A percentile compares a stretch with the other conserved stretches of the same genome.
These are phyloP conservation scores for Trametopsis cervina DNA, from an alignment of 768 basidiomycete species.

Conservation along the genomic window DNA sequence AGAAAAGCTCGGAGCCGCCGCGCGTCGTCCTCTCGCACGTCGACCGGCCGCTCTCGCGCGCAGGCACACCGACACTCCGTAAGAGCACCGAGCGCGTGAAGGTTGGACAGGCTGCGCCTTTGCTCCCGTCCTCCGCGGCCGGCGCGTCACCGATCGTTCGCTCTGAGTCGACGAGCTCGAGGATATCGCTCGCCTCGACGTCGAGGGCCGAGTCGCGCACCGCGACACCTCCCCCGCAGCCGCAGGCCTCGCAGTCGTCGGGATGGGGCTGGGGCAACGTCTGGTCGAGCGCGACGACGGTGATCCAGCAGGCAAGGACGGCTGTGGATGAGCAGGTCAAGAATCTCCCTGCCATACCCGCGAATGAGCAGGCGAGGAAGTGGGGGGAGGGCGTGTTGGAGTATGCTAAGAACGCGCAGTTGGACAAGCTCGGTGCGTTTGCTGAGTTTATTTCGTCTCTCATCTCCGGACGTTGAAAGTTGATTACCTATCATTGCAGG, in stretches of 20 bases:
- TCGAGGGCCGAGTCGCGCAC: constrained; percentile 15
- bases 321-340: constrained; percentile 94
- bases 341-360: constrained; percentile 47
- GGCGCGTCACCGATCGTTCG: constrained; percentile 18
- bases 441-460: neutral
- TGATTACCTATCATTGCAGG: constrained; percentile 37
- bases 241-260: constrained; percentile 20
- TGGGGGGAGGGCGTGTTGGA: constrained; percentile 83
- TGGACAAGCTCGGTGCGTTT: constrained; percentile 79
- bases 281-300: constrained; percentile 84
- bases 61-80: constrained; percentile 63
- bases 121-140: constrained; percentile 30
- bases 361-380: constrained; percentile 81
- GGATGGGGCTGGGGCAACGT: constrained; percentile 82
- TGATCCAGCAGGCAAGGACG: constrained; percentile 78
- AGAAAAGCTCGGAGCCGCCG: constrained; percentile 79
- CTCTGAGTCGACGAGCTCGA: constrained; percentile 19
- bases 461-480: neutral
- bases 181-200: constrained; percentile 14
- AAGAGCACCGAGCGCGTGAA: constrained; percentile 75
- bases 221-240: constrained; percentile 4
- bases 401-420: constrained; percentile 80
- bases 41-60: constrained; percentile 53
- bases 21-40: constrained; percentile 49
- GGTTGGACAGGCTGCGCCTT: constrained; percentile 39